These are phyloP conservation scores for Scorias spongiosa DNA, from an alignment of 2,329 filamentous ascomycete genomes.

Conservation along the genomic window DNA sequence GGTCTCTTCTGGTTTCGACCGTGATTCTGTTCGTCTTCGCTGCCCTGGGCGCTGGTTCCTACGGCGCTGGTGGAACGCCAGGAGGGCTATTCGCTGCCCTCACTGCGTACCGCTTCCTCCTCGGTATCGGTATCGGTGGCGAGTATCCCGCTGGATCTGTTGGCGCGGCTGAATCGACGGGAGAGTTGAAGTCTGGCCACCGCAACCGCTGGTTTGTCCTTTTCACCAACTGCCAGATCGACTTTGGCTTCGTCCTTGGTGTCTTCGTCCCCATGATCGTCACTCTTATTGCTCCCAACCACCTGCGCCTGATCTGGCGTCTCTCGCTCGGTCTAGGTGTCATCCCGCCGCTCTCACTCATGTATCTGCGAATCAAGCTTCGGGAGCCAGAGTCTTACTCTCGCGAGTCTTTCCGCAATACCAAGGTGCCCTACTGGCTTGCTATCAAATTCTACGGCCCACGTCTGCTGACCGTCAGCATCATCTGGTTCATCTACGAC, in stretches of 20 bases:
- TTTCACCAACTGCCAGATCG: conserved; percentile 80
- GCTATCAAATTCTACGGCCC: conserved; percentile 55
- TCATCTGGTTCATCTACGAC: conserved; percentile 71
- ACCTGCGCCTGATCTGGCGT: conserved; percentile 67
- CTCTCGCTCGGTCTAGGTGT: conserved; percentile 63
- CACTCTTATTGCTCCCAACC: conserved; percentile 28
- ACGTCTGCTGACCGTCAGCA: conserved; percentile 51
- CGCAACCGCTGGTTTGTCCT: conserved; percentile 72
- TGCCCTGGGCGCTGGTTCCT: conserved; percentile 60
- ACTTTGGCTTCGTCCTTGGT: conserved; percentile 68
- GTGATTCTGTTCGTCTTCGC: conserved; percentile 76
- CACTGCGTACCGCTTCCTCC: conserved; percentile 72
- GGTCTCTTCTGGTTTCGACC: conserved; percentile 67
- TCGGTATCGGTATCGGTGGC: conserved; percentile 36
- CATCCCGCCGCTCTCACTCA: conserved; percentile 58
- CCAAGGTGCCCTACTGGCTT: conserved; percentile 36
- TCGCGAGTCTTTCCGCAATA: conserved; percentile 48
- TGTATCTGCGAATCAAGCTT: conserved; percentile 56
- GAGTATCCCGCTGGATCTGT: conserved; percentile 77
- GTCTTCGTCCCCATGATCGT: conserved; percentile 60
- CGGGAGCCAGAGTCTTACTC: conserved; percentile 67
- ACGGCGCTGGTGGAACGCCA: conserved; percentile 53
- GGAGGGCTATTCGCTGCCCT: conserved; percentile 63
- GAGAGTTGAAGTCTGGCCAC: conserved; percentile 63
- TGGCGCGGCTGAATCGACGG: conserved; percentile 67